Evolutionary conservation across 805 yeast genomes (phyloP).

Genomic region (Gaillardinia entomophila): DNA sequence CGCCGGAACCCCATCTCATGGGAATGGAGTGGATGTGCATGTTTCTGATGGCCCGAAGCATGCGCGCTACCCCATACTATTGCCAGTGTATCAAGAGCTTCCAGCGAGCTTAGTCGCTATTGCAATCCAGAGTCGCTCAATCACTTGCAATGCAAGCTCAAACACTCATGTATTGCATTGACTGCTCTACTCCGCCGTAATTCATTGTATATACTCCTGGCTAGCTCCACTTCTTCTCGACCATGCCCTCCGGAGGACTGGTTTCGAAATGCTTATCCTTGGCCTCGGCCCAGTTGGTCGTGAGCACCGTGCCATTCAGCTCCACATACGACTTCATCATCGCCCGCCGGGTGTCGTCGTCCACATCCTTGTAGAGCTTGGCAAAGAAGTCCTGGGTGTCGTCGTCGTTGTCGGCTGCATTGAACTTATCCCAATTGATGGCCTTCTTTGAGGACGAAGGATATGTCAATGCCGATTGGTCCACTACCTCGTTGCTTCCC

Average conservation of each 20-base stretch:
- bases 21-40: slow-evolving; percentile 84
- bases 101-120: too few relatives aligned
- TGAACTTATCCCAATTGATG: slow-evolving; percentile 62
- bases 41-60: too few relatives aligned
- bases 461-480: slow-evolving; percentile 26
- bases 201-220: too few relatives aligned
- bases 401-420: slow-evolving; percentile 41
- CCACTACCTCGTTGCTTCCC: slow-evolving; percentile 8
- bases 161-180: too few relatives aligned
- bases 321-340: slow-evolving; percentile 97
- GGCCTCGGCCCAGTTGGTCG: slow-evolving; percentile 93
- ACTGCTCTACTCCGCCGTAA: too few relatives aligned
- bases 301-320: slow-evolving; percentile 87
- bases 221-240: slow-evolving; percentile 45
- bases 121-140: too few relatives aligned
- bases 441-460: slow-evolving; percentile 62
- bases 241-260: slow-evolving; percentile 72
- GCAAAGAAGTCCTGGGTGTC: slow-evolving; percentile 60
- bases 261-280: slow-evolving; percentile 56
- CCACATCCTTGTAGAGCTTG: slow-evolving; percentile 68
- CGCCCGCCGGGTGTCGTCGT: slow-evolving; percentile 83
- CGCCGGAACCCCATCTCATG: slow-evolving; percentile 94
- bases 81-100: too few relatives aligned
- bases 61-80: too few relatives aligned
- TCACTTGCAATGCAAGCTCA: too few relatives aligned